A percentile compares a stretch with the other conserved stretches of the same genome.
Conservation (phyloP, 2,329 filamentous ascomycete genomes). For the Leptographium galeiforme region DNA sequence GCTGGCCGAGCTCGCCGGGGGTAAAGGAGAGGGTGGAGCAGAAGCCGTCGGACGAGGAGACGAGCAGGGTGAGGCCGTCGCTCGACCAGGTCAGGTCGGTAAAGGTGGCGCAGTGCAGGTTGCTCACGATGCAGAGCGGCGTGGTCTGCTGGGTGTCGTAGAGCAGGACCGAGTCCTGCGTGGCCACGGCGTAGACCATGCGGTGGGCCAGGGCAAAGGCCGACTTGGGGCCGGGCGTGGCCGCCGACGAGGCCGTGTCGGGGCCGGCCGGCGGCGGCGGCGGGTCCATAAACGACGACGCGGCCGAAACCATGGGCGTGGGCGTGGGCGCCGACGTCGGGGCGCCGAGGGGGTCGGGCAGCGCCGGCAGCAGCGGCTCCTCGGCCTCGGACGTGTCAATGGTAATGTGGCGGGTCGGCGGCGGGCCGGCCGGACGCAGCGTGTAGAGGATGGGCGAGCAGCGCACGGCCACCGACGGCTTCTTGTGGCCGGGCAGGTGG, state of each 20-base stretch:
- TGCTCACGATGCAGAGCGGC: slow-evolving; percentile 88
- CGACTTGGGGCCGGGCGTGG: slow-evolving; percentile 45
- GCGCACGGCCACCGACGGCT: slow-evolving; percentile 88
- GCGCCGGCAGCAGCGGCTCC: slow-evolving; percentile 68
- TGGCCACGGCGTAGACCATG: slow-evolving; percentile 93
- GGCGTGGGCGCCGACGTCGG: slow-evolving; percentile 32
- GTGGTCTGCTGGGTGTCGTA: slow-evolving; percentile 97
- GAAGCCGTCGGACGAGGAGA: slow-evolving; percentile 82
- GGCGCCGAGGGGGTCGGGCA: slow-evolving; percentile 70
- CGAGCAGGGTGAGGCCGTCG: slow-evolving; percentile 27
- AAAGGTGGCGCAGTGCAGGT: slow-evolving; percentile 93
- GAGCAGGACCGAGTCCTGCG: slow-evolving; percentile 84
- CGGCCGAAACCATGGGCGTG: slow-evolving; percentile 55
- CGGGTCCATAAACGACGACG: slow-evolving; percentile 9
- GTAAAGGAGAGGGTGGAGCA: slow-evolving; percentile 83
- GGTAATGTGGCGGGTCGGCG: slow-evolving; percentile 74
- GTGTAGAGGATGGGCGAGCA: slow-evolving; percentile 88
- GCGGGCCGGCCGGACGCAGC: slow-evolving; percentile 47
- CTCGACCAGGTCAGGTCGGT: slow-evolving; percentile 71
- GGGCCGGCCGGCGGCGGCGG: slow-evolving; percentile 33
- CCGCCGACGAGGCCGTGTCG: slow-evolving; percentile 34
- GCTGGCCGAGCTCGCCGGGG: slow-evolving; percentile 70
- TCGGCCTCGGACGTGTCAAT: slow-evolving; percentile 86
- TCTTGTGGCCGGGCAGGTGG: slow-evolving; percentile 93
- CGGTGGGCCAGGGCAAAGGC: slow-evolving; percentile 82